Evolutionary conservation across 306 rosid genomes (phyloP), one percentile per base, ranked within the genome.

Genomic region (Rosa multiflora): DNA sequence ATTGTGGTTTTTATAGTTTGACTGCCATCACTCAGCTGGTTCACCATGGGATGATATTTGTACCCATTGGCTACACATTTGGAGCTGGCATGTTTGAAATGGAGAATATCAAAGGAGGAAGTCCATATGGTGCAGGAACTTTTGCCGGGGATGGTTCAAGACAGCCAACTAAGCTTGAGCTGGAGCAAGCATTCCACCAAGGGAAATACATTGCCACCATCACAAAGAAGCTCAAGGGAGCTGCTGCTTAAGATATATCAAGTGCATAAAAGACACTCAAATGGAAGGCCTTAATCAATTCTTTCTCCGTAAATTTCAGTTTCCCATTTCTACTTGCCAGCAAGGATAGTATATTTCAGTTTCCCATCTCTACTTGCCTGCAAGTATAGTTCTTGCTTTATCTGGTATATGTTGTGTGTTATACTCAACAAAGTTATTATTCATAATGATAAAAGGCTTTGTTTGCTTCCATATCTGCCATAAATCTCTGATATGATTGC

Each of bases 41-140:
- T 79, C 98, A 94, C 85, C 98, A 92, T 43, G 98, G 98, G 68
- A 89, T 94, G 97, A 78, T 92, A 67, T 94, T 92, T 29, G 97
- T 92, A 43, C 98, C 98, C 49, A 90, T 94, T 29, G 97, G 97
- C 43, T 94, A 94, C 74, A 94, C 98, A 46, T 92, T 94, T 18
- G 97, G 97, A 0, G 94, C 96, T 0, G 96, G 98, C 84, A 94
- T 94, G 98, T 94, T 94, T 44, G 97, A 94, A 86, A 94, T 92
- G 98, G 97, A 90, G 82, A 11, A 85, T n/a, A 92, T 94, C 80
- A 94, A 94, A 80, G 97, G 98, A 66, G 98, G 98, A 85, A 94
- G 97, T 81, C 98, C 98, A 9, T 92, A 94, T 15, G 98, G 98
- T 71, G 97, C 97, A 0, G 98, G 98, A 87, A 94, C 97, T 37